Evolutionary conservation across 2,329 filamentous ascomycete species (phyloP), one percentile per base, ranked within the genome.

Genomic region (Dichotomopilus funicola): DNA sequence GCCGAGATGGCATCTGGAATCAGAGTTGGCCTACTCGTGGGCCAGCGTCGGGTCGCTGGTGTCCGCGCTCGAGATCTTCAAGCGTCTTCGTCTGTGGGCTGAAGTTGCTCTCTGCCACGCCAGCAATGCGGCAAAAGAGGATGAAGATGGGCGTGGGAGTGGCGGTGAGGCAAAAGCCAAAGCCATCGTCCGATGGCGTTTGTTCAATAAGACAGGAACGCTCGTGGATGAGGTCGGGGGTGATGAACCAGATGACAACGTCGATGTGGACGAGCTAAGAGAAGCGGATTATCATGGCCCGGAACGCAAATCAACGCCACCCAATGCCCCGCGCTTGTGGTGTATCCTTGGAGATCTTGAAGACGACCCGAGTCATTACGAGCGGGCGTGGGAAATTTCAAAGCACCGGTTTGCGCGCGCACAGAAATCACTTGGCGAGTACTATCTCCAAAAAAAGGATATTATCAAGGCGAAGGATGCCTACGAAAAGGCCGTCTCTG

Each of bases 271-370:
- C 59, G 74, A 66, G 70, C 82, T 85, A 71, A 86, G 72, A 48
- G 74, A 74, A 4, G 67, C 73, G 11, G 72, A 77, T 50, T 82
- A 77, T 61, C 65, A 67, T 5, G 91, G 91, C 0, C 77, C 84
- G 1, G 86, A 89, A 64, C 77, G 85, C 1, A 73, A 79, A 4
- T 87, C 89, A 0, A 74, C 88, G 0, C 90, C 91, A 0, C 79
- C 87, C 1, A 89, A 97, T 67, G 89, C 92, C 1, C 88, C 94
- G 0, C 83, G 94, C 0, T 74, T 97, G 5, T 92, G 91, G 75
- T 97, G 92, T 67, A 96, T 99, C 55, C 76, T 99, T 1, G 94
- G 92, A 13, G 94, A 99, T 63, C 79, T 99, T 12, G 89, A 95
- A 62, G 77, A 84, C 27, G 81, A 94, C 8, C 78, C 86, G 0